phyloP scores from a whole-genome alignment of 257 asterid species.

The Cinchona pubescens region DNA sequence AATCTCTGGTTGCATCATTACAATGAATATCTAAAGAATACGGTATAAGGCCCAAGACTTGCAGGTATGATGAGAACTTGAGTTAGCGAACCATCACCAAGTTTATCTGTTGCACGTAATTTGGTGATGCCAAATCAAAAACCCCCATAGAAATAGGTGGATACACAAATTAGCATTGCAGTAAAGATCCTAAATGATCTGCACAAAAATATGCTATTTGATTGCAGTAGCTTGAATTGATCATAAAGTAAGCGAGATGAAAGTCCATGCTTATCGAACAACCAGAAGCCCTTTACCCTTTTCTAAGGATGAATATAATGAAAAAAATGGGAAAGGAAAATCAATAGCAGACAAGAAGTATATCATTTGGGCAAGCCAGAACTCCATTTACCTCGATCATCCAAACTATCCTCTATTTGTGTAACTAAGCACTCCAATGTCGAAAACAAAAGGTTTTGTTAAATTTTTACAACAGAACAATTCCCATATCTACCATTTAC shows the following conservation, averaged over 20 bases:
- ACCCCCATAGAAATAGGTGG: background rate
- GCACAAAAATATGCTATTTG: background rate
- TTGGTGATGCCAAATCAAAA: background rate
- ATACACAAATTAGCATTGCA: background rate
- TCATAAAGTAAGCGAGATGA: background rate
- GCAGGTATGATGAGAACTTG: background rate
- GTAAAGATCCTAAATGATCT: background rate
- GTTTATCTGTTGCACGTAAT: background rate
- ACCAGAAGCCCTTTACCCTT: no score
- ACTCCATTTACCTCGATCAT: background rate
- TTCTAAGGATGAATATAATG: background rate
- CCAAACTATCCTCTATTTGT: background rate
- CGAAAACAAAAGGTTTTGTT: background rate
- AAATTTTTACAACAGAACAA: background rate
- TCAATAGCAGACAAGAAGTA: background rate
- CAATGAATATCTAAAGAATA: no score
- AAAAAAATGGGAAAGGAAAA: background rate
- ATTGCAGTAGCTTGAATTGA: background rate
- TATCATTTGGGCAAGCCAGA: background rate
- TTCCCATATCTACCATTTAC: background rate
- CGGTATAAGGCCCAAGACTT: background rate
- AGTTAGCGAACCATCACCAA: background rate
- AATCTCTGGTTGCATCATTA: background rate
- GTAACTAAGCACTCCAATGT: background rate
- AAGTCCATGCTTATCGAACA: background rate